These are phyloP conservation scores for Diaporthe sp. DNA, from an alignment of 2,329 filamentous ascomycete genomes.

Conservation along the genomic window DNA sequence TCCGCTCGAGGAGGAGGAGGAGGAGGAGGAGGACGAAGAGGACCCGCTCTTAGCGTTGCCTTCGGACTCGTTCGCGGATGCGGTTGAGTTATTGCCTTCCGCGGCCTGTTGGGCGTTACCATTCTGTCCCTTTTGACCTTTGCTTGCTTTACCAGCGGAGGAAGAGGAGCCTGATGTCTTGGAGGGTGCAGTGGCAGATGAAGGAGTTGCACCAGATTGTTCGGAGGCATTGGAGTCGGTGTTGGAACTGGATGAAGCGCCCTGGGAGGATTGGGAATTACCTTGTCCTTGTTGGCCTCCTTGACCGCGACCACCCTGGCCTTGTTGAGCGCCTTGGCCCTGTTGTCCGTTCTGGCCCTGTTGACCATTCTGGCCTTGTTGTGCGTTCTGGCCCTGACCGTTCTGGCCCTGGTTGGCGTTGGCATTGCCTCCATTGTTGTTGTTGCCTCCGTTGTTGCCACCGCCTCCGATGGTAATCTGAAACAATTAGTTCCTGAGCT, in stretches of 20 bases:
- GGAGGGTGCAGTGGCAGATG: conserved; percentile 33
- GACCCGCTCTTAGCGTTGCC: conserved; percentile 29
- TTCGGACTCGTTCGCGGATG: conserved; percentile 28
- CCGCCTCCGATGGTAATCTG: conserved; percentile 40
- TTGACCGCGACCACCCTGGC: conserved; percentile 7
- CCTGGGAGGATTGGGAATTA: conserved; percentile 34
- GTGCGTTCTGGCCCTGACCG: neutral
- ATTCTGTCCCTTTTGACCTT: conserved; percentile 28
- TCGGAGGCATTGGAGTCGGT: conserved; percentile 27
- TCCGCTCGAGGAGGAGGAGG: conserved; percentile 10
- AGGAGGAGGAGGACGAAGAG: conserved; percentile 29
- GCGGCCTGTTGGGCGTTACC: conserved; percentile 33
- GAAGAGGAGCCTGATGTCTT: conserved; percentile 32
- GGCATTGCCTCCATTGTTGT: conserved; percentile 45
- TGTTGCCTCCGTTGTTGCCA: conserved; percentile 44
- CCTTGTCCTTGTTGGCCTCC: conserved; percentile 35
- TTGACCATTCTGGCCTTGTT: conserved; percentile 35
- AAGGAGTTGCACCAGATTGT: conserved; percentile 21
- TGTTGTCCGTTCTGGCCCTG: conserved; percentile 24
- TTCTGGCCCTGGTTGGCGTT: conserved; percentile 16
- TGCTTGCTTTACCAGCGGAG: conserved; percentile 27
- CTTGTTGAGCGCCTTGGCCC: neutral
- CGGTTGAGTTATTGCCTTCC: conserved; percentile 26
- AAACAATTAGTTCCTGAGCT: neutral
- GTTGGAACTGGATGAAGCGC: conserved; percentile 27